These are phyloP conservation scores for Diaporthe ampelina DNA, from an alignment of 2,329 filamentous ascomycete species.

Conservation along the genomic window DNA sequence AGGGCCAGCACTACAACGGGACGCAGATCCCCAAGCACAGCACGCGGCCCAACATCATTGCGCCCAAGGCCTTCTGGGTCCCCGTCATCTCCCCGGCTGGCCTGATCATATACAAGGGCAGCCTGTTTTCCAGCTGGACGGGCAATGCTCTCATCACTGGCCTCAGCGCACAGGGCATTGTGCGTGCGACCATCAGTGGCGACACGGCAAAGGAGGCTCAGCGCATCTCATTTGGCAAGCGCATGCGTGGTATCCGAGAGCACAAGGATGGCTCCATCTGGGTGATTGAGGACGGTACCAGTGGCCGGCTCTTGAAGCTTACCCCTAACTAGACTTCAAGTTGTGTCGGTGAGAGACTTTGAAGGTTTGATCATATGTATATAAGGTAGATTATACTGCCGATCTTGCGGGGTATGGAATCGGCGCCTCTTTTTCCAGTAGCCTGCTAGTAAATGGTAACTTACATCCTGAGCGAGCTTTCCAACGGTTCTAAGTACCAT, in stretches of 20 bases:
- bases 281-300: slow-evolving; percentile 51
- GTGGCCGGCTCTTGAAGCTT: slow-evolving; percentile 51
- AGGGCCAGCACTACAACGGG: slow-evolving; percentile 52
- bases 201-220: slow-evolving; percentile 51
- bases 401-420: neutral
- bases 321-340: slow-evolving; percentile 48
- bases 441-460: neutral
- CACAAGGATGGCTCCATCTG: slow-evolving; percentile 50
- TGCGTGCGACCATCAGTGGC: slow-evolving; percentile 50
- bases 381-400: slow-evolving; percentile 9
- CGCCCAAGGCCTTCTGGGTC: slow-evolving; percentile 52
- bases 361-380: neutral
- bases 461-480: neutral
- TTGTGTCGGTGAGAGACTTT: slow-evolving; percentile 28
- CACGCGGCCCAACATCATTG: slow-evolving; percentile 49
- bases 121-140: slow-evolving; percentile 51
- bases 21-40: slow-evolving; percentile 49
- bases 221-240: slow-evolving; percentile 50
- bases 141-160: slow-evolving; percentile 52
- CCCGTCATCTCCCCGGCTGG: slow-evolving; percentile 53
- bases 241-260: slow-evolving; percentile 52
- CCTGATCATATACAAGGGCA: slow-evolving; percentile 53
- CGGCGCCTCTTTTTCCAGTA: neutral
- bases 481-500: neutral
- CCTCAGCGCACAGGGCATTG: slow-evolving; percentile 48